Conservation (phyloP, 495 filamentous ascomycete genomes). For the Pyronema domesticum region DNA sequence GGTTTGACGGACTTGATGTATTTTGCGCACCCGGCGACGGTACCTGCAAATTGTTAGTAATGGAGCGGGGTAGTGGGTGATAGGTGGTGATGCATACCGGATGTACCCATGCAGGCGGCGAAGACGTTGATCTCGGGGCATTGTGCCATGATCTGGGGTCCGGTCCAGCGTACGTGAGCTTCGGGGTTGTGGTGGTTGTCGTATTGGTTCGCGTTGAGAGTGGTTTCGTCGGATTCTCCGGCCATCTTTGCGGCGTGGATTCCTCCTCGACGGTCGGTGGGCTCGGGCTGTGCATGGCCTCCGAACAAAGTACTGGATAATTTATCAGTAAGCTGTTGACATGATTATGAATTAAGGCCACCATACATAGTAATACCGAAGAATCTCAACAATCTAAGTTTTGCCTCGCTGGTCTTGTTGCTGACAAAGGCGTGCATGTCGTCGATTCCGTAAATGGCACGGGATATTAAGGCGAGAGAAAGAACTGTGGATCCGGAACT, state of each 20-base stretch:
- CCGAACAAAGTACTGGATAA: constrained; percentile 33
- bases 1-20: constrained; percentile 38
- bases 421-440: constrained; percentile 40
- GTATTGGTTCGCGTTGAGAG: constrained; percentile 41
- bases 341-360: neutral
- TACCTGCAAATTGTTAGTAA: constrained; percentile 23
- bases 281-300: constrained; percentile 41
- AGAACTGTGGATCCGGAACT: constrained; percentile 47
- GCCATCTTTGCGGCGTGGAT: constrained; percentile 32
- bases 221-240: constrained; percentile 27
- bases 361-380: constrained; percentile 38
- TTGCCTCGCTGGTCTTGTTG: constrained; percentile 41
- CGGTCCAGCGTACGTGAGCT: constrained; percentile 43
- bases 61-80: neutral
- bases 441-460: constrained; percentile 35
- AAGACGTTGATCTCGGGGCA: constrained; percentile 41
- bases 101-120: constrained; percentile 40
- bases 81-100: constrained; percentile 14
- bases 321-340: neutral
- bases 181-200: constrained; percentile 41
- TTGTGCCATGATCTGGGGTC: constrained; percentile 39
- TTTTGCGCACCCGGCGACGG: constrained; percentile 36
- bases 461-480: constrained; percentile 39
- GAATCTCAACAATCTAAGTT: constrained; percentile 38
- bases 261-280: constrained; percentile 34